Evolutionary conservation across 2,329 filamentous ascomycete species (phyloP).

Genomic region (Fusarium cyanostomum): DNA sequence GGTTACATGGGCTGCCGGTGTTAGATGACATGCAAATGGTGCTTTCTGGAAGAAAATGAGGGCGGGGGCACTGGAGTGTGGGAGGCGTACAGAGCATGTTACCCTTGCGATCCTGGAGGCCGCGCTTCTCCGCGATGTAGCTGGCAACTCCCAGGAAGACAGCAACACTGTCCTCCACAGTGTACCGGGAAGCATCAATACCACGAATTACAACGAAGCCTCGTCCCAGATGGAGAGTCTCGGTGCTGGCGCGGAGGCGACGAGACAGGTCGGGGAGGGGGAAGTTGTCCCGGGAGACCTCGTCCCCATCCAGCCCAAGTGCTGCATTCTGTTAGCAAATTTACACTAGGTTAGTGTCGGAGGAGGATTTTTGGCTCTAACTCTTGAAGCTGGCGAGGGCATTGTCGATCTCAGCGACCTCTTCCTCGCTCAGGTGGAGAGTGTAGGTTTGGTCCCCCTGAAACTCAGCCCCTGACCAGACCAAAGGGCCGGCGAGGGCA

Average conservation of each 20-base stretch:
- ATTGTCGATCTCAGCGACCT: conserved; percentile 35
- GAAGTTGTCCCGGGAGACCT: conserved; percentile 49
- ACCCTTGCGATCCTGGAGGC: conserved; percentile 59
- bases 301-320: conserved; percentile 30
- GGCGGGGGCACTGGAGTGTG: not conserved
- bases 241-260: conserved; percentile 48
- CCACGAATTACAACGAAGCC: conserved; percentile 67
- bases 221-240: conserved; percentile 51
- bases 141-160: conserved; percentile 66
- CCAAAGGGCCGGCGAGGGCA: conserved; percentile 31
- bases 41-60: not conserved
- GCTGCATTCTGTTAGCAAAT: conserved; percentile 27
- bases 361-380: conserved; percentile 12
- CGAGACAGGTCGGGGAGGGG: conserved; percentile 50
- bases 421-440: conserved; percentile 27
- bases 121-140: conserved; percentile 64
- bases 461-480: conserved; percentile 41
- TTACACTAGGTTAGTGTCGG: not conserved
- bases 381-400: conserved; percentile 44
- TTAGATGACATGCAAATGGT: conserved; percentile 12
- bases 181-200: conserved; percentile 57
- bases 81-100: conserved; percentile 56
- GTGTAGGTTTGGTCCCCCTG: conserved; percentile 20
- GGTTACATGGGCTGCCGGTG: conserved; percentile 56
- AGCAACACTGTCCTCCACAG: conserved; percentile 62